Evolutionary conservation across 1,284 basidiomycete species (phyloP), one percentile per base, ranked within the genome.

Genomic region (Sporisorium graminicola): DNA sequence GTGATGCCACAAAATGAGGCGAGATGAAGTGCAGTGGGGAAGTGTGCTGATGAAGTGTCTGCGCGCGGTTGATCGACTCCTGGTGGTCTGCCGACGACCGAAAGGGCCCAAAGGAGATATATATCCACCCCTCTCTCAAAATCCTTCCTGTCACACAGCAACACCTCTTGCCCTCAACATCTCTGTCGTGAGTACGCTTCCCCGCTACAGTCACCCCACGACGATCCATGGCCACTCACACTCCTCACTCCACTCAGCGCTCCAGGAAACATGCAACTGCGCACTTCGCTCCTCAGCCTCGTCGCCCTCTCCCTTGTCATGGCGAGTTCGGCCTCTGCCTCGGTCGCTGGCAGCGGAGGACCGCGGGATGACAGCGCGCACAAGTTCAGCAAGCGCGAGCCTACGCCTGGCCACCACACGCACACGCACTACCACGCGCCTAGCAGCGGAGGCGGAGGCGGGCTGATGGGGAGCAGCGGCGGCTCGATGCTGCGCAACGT

Each of bases 321-420:
- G 12, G 44, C 26, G 5, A 29, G 43, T 44, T 14, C 49, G 1
- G 40, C 29, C 22, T 33, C 24, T 2, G 46, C 56, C 5, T 20
- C 47, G 7, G 8, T 20, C 22, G 5, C 43, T 5, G 5, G n/a
- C n/a, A n/a, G n/a, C n/a, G n/a, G n/a, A n/a, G n/a, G 26, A 14
- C 59, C 49, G 26, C 51, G 58, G 5, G 20, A 13, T 1, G 64
- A 67, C 7, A 8, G 26, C 35, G 4, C 26, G 35, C 70, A 64
- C 65, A 68, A 68, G 43, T 65, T 74, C 58, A 22, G 5, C 58
- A 74, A 74, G 24, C 71, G 71, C 22, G 29, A 27, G 4, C 49
- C 43, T 10, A 20, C 20, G 24, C 43, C 49, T 2, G 43, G 58
- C 20, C 46, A 43, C 22, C 24, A 42, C 29, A 22, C 40, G 3